Conservation (phyloP, 805 yeast genomes). For the Candida arabinofermentans region DNA sequence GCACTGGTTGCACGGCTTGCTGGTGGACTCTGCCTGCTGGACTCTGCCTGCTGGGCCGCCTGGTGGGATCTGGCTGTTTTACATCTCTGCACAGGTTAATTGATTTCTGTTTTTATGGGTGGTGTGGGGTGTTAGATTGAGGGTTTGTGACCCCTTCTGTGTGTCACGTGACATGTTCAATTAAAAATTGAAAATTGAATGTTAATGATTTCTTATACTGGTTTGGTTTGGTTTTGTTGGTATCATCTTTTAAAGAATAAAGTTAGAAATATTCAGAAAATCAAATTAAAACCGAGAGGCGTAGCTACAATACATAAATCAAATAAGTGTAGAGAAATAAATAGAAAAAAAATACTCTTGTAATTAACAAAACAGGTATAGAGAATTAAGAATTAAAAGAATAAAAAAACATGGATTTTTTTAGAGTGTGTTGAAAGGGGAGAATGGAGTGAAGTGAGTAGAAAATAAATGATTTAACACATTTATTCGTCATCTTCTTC, state of each 20-base stretch:
- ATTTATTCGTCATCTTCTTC: constrained; percentile 54
- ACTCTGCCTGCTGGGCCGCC: too few species aligned
- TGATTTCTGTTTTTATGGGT: not conserved
- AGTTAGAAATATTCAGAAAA: not conserved
- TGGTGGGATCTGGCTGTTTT: not conserved
- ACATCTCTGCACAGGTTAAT: not conserved
- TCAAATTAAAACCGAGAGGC: constrained; percentile 1
- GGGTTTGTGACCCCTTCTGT: not conserved
- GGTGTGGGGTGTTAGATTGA: not conserved
- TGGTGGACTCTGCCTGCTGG: too few species aligned
- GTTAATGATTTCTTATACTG: too few species aligned
- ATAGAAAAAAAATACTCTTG: constrained; percentile 4
- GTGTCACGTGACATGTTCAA: not conserved
- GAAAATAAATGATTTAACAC: constrained; percentile 2
- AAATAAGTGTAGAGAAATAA: not conserved
- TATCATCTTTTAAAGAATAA: too few species aligned
- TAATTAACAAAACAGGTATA: constrained; percentile 1
- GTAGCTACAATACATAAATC: constrained; percentile 1
- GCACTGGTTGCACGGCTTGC: too few species aligned
- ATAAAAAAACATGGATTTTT: constrained; percentile 5
- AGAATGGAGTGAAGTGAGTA: constrained; percentile 8
- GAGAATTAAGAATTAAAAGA: not conserved
- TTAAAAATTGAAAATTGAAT: too few species aligned
- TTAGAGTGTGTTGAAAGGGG: constrained; percentile 1
- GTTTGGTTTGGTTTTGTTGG: too few species aligned